These are phyloP conservation scores for Fagopyrum homotropicum DNA, from an alignment of 148 eudicot species.

Conservation along the genomic window DNA sequence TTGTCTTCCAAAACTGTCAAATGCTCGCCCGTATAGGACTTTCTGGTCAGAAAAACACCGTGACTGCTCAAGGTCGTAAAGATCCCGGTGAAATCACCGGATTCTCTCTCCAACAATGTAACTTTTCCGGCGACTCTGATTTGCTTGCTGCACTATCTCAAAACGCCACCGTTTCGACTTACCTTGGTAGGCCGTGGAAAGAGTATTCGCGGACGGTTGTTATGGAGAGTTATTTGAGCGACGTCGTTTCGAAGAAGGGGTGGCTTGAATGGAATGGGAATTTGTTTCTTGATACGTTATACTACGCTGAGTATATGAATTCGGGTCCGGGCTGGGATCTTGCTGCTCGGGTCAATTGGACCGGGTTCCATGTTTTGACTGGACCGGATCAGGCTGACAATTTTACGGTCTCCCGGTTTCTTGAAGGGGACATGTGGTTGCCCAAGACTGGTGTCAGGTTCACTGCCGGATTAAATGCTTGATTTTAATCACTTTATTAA, in stretches of 20 bases:
- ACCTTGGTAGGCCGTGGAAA: slow-evolving; percentile 59
- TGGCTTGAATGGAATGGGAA: slow-evolving; percentile 52
- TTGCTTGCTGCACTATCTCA: slow-evolving; percentile 16
- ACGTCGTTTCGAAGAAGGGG: slow-evolving; percentile 33
- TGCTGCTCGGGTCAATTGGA: slow-evolving; percentile 42
- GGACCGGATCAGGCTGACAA: slow-evolving; percentile 26
- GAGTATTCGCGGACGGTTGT: slow-evolving; percentile 50
- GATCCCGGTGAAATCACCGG: slow-evolving; percentile 35
- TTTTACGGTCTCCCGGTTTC: slow-evolving; percentile 37
- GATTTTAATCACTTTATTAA: background rate
- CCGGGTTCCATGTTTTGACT: slow-evolving; percentile 42
- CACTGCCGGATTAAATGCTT: slow-evolving; percentile 21
- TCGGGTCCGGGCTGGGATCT: slow-evolving; percentile 39
- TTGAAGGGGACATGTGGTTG: slow-evolving; percentile 49
- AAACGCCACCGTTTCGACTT: slow-evolving; percentile 25
- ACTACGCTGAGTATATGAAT: slow-evolving; percentile 58
- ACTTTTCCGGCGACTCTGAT: slow-evolving; percentile 34
- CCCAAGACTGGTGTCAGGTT: slow-evolving; percentile 35
- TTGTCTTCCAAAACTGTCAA: slow-evolving; percentile 24
- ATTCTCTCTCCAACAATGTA: slow-evolving; percentile 41
- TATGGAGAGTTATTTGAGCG: slow-evolving; percentile 33
- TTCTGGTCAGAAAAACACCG: slow-evolving; percentile 26
- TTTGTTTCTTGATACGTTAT: slow-evolving; percentile 34
- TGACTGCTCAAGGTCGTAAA: slow-evolving; percentile 31
- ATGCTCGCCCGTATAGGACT: slow-evolving; percentile 26